Conservation (phyloP, 352 stramenopile species). For the Plasmopara halstedii region DNA sequence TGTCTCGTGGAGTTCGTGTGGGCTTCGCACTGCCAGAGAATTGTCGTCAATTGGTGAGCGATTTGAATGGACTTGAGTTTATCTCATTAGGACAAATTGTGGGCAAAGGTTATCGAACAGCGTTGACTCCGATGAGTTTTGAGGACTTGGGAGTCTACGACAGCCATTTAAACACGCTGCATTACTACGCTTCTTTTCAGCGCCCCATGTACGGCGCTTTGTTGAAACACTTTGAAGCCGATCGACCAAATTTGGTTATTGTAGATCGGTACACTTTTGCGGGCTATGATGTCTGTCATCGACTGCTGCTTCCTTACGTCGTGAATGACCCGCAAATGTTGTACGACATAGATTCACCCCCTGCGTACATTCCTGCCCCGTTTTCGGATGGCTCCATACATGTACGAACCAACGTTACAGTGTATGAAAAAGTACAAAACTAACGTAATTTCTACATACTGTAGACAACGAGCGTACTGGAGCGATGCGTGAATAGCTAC, state of each 20-base stretch:
- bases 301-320: slow-evolving; percentile 61
- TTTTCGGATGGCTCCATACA: slow-evolving; percentile 81
- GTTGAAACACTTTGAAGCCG: slow-evolving; percentile 50
- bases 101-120: slow-evolving; percentile 26
- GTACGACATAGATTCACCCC: slow-evolving; percentile 78
- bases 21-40: slow-evolving; percentile 78
- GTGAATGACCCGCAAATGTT: slow-evolving; percentile 78
- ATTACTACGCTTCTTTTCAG: slow-evolving; percentile 75
- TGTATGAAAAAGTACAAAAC: slow-evolving; percentile 4
- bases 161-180: slow-evolving; percentile 56
- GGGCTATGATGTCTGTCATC: slow-evolving; percentile 59
- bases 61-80: slow-evolving; percentile 72
- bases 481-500: slow-evolving; percentile 74
- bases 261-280: slow-evolving; percentile 81
- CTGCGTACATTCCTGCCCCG: slow-evolving; percentile 67
- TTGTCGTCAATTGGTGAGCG: slow-evolving; percentile 67
- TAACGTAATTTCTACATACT: neutral
- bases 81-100: slow-evolving; percentile 64
- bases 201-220: slow-evolving; percentile 61
- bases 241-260: slow-evolving; percentile 60
- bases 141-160: slow-evolving; percentile 42
- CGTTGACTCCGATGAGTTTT: slow-evolving; percentile 25
- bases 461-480: slow-evolving; percentile 60
- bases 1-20: slow-evolving; percentile 66
- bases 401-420: slow-evolving; percentile 24